phyloP scores from a whole-genome alignment of 2,329 filamentous ascomycete genomes.

The Sordariomycetes sp. region DNA sequence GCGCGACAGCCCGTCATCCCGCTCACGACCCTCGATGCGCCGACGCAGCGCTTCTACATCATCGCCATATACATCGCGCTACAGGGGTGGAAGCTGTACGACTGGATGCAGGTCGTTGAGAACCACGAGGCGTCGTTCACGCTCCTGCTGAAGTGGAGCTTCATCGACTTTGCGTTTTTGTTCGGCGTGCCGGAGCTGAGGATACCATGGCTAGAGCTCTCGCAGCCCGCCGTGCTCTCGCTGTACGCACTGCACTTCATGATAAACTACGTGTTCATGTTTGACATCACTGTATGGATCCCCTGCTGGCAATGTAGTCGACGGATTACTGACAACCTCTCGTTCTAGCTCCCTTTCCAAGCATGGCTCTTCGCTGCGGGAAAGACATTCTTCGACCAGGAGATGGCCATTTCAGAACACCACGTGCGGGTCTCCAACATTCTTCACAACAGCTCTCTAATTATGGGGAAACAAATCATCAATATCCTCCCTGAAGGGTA shows the following conservation, averaged over 20 bases:
- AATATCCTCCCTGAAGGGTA: slow-evolving; percentile 92
- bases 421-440: slow-evolving; percentile 83
- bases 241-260: slow-evolving; percentile 63
- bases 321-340: neutral
- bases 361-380: slow-evolving; percentile 61
- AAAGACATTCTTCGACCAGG: slow-evolving; percentile 83
- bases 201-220: slow-evolving; percentile 95
- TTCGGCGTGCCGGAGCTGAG: slow-evolving; percentile 78
- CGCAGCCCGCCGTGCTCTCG: slow-evolving; percentile 59
- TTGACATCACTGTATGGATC: slow-evolving; percentile 62
- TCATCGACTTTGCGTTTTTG: slow-evolving; percentile 76
- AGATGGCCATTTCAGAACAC: slow-evolving; percentile 86
- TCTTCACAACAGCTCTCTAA: slow-evolving; percentile 84
- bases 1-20: slow-evolving; percentile 60
- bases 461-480: slow-evolving; percentile 93
- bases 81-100: slow-evolving; percentile 75
- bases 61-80: slow-evolving; percentile 68
- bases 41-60: slow-evolving; percentile 82
- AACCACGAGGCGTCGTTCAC: slow-evolving; percentile 80
- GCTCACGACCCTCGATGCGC: slow-evolving; percentile 71
- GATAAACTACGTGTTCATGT: slow-evolving; percentile 82
- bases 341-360: slow-evolving; percentile 55
- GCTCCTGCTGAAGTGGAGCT: slow-evolving; percentile 88
- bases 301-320: neutral
- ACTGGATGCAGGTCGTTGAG: slow-evolving; percentile 69